These are phyloP conservation scores for Cryomyces minteri DNA, from an alignment of 495 filamentous ascomycete genomes.

Conservation along the genomic window DNA sequence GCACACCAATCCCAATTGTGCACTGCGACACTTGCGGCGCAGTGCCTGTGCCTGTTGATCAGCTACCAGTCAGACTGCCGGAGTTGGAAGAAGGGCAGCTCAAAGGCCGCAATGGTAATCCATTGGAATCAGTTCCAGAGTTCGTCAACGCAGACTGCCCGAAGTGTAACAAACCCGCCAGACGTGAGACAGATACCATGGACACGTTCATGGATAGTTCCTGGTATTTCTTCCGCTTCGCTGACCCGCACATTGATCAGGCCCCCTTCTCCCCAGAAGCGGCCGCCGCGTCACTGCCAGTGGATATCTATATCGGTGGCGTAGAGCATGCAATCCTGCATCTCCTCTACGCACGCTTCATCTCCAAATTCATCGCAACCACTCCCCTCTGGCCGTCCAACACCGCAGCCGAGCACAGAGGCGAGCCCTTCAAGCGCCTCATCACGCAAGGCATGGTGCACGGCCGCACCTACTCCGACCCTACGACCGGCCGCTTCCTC, in stretches of 20 bases:
- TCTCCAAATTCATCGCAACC: slow-evolving; percentile 65
- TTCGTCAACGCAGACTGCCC: slow-evolving; percentile 67
- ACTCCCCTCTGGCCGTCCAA: slow-evolving; percentile 33
- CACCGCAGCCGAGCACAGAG: slow-evolving; percentile 13
- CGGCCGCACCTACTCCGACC: slow-evolving; percentile 65
- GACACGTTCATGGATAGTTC: slow-evolving; percentile 90
- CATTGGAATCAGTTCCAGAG: slow-evolving; percentile 47
- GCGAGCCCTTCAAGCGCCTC: slow-evolving; percentile 63
- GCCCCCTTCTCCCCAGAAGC: slow-evolving; percentile 38
- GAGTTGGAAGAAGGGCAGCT: slow-evolving; percentile 48
- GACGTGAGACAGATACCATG: slow-evolving; percentile 85
- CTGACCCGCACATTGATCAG: slow-evolving; percentile 44
- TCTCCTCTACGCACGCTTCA: slow-evolving; percentile 79
- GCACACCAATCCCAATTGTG: slow-evolving; percentile 74
- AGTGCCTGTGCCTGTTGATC: slow-evolving; percentile 55
- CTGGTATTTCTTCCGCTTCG: slow-evolving; percentile 77
- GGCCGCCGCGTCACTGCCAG: slow-evolving; percentile 39
- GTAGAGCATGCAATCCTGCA: slow-evolving; percentile 85
- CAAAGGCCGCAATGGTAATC: slow-evolving; percentile 54
- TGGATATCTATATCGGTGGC: slow-evolving; percentile 75
- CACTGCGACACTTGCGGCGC: slow-evolving; percentile 63
- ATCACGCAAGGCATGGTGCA: slow-evolving; percentile 89
- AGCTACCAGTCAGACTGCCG: slow-evolving; percentile 63
- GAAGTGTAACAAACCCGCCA: slow-evolving; percentile 47
- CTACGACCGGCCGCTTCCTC: slow-evolving; percentile 55